phyloP scores from a whole-genome alignment of 2,329 filamentous ascomycete species.

The Ceratocystis cacaofunesta region DNA sequence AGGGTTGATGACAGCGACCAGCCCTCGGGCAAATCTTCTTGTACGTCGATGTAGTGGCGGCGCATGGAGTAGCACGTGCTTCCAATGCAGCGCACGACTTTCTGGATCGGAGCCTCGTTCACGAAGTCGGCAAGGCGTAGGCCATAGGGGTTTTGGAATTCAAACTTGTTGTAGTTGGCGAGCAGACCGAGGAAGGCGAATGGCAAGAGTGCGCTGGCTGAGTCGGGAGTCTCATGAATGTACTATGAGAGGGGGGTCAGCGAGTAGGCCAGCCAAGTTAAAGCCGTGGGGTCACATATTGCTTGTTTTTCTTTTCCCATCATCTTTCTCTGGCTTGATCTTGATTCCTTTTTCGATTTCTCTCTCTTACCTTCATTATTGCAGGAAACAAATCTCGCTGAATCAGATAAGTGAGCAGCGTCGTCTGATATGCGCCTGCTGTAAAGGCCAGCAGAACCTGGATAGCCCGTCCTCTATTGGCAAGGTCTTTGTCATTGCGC shows the following conservation, averaged over 20 bases:
- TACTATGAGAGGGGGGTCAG: constrained; percentile 36
- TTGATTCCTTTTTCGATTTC: neutral
- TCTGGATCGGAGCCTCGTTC: constrained; percentile 73
- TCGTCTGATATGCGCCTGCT: constrained; percentile 91
- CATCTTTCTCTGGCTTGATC: too few species aligned
- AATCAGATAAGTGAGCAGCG: constrained; percentile 84
- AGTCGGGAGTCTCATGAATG: constrained; percentile 60
- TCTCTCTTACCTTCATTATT: constrained; percentile 66
- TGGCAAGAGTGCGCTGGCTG: constrained; percentile 50
- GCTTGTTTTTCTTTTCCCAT: neutral
- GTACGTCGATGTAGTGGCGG: constrained; percentile 65
- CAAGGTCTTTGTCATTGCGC: constrained; percentile 44
- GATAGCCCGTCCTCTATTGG: constrained; percentile 46
- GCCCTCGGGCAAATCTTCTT: constrained; percentile 78
- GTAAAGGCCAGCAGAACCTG: constrained; percentile 69
- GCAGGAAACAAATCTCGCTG: constrained; percentile 88
- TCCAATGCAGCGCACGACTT: constrained; percentile 64
- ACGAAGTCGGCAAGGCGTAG: constrained; percentile 87
- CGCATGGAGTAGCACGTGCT: constrained; percentile 53
- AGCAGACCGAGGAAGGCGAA: constrained; percentile 75
- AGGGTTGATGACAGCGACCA: constrained; percentile 76
- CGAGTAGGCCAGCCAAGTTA: too few species aligned
- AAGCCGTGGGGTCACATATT: neutral
- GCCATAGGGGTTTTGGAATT: constrained; percentile 93
- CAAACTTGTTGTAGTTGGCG: constrained; percentile 98